These are phyloP conservation scores for Suhomyces choctaworum DNA, from an alignment of 1,139 yeast species.

Conservation along the genomic window DNA sequence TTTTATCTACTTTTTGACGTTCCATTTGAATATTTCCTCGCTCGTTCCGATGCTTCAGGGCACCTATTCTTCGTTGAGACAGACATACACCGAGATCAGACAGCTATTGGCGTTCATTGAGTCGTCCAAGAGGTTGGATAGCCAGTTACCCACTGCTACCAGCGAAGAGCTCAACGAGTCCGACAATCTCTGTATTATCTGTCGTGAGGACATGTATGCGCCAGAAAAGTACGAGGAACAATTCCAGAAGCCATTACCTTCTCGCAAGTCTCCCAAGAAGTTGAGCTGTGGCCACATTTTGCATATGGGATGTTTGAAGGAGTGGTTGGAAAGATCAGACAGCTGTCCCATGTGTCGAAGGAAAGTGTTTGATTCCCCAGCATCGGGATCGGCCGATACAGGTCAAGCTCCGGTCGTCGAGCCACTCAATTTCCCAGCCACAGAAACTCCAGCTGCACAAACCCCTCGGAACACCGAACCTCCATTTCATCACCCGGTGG, in stretches of 20 bases:
- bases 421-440: conserved; percentile 7
- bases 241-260: conserved; percentile 26
- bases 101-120: conserved; percentile 57
- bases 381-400: conserved; percentile 5
- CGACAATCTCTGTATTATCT: conserved; percentile 72
- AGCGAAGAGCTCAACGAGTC: conserved; percentile 59
- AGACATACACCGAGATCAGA: conserved; percentile 49
- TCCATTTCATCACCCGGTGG: conserved; percentile 10
- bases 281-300: conserved; percentile 83
- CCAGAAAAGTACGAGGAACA: conserved; percentile 30
- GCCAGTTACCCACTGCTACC: conserved; percentile 60
- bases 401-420: not conserved
- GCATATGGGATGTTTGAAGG: conserved; percentile 86
- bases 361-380: conserved; percentile 47
- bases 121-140: conserved; percentile 66
- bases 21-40: conserved; percentile 57
- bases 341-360: conserved; percentile 90
- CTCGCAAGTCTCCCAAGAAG: conserved; percentile 67
- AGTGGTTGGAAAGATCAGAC: conserved; percentile 91
- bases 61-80: conserved; percentile 53
- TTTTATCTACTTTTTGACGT: conserved; percentile 38
- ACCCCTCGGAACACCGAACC: conserved; percentile 8
- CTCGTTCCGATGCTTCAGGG: conserved; percentile 73
- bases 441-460: not conserved
- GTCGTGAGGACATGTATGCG: conserved; percentile 77